Percentiles rank a stretch among this genome's conserved stretches.
phyloP scores from a whole-genome alignment of 257 asterid species.

The Salvia hispanica region DNA sequence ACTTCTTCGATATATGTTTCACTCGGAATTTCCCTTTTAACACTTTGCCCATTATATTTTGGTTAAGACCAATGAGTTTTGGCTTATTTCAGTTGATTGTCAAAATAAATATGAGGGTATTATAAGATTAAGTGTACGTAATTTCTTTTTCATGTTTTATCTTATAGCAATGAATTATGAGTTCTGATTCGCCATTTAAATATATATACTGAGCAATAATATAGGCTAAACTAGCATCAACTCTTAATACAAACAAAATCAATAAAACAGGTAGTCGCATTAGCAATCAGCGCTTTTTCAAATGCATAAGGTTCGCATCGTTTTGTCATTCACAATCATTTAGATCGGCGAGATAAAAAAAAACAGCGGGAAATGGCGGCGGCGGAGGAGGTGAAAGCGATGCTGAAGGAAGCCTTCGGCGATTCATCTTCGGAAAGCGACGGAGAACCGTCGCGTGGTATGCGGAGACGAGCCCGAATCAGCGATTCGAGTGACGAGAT shows the following conservation, averaged over 20 bases:
- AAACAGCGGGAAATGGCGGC: slow-evolving; percentile 35
- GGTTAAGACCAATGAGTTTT: too few relatives aligned
- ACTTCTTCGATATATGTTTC: not conserved
- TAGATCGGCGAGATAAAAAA: not conserved
- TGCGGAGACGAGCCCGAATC: slow-evolving; percentile 13
- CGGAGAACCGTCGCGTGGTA: slow-evolving; percentile 31
- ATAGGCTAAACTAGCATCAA: too few relatives aligned
- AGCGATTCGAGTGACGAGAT: slow-evolving; percentile 32
- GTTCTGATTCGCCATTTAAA: too few relatives aligned
- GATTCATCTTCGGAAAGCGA: slow-evolving; percentile 66
- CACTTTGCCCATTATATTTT: too few relatives aligned
- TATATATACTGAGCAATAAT: too few relatives aligned
- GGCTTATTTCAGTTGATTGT: too few relatives aligned
- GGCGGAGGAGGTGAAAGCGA: slow-evolving; percentile 39
- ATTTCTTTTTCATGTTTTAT: too few relatives aligned
- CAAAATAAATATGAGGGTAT: too few relatives aligned
- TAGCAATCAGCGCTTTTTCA: not conserved
- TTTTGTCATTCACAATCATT: not conserved
- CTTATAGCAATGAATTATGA: too few relatives aligned
- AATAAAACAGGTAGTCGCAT: not conserved
- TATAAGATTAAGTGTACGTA: too few relatives aligned
- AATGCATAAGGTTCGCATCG: not conserved
- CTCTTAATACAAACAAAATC: too few relatives aligned
- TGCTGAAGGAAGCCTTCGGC: slow-evolving; percentile 72
- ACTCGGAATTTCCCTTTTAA: not conserved